phyloP scores from a whole-genome alignment of 352 stramenopile species.

The Peronospora belbahrii region DNA sequence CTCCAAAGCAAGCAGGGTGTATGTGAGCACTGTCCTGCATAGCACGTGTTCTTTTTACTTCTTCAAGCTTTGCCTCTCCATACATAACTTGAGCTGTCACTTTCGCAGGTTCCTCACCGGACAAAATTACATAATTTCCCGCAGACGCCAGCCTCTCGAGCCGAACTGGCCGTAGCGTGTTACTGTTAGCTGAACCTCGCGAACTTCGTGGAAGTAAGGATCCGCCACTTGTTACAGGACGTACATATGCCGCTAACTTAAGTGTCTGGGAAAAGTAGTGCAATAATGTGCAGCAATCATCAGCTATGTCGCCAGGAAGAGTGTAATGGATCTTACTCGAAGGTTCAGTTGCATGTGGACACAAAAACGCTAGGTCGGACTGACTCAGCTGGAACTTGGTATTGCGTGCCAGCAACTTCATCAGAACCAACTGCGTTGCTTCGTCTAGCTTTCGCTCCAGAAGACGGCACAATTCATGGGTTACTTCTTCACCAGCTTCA shows the following conservation, averaged over 20 bases:
- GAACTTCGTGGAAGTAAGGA: slow-evolving; percentile 11
- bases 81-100: neutral
- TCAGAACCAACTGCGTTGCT: slow-evolving; percentile 75
- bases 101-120: slow-evolving; percentile 18
- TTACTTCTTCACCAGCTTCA: slow-evolving; percentile 73
- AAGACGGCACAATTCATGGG: slow-evolving; percentile 68
- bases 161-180: slow-evolving; percentile 8
- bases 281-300: slow-evolving; percentile 32
- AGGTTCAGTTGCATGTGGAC: slow-evolving; percentile 37
- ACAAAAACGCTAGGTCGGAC: slow-evolving; percentile 71
- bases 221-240: slow-evolving; percentile 31
- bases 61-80: neutral
- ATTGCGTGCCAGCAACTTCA: slow-evolving; percentile 82
- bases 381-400: slow-evolving; percentile 77
- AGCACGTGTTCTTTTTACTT: neutral
- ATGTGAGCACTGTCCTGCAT: slow-evolving; percentile 7
- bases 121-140: slow-evolving; percentile 15
- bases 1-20: slow-evolving; percentile 32
- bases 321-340: slow-evolving; percentile 37
- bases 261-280: slow-evolving; percentile 62
- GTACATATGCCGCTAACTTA: slow-evolving; percentile 43
- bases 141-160: slow-evolving; percentile 21
- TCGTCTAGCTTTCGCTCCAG: slow-evolving; percentile 85
- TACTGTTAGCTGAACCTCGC: slow-evolving; percentile 8
- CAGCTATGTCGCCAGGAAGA: slow-evolving; percentile 31